Evolutionary conservation across 345 rosid genomes (phyloP).

Genomic region (Euclidium syriacum): DNA sequence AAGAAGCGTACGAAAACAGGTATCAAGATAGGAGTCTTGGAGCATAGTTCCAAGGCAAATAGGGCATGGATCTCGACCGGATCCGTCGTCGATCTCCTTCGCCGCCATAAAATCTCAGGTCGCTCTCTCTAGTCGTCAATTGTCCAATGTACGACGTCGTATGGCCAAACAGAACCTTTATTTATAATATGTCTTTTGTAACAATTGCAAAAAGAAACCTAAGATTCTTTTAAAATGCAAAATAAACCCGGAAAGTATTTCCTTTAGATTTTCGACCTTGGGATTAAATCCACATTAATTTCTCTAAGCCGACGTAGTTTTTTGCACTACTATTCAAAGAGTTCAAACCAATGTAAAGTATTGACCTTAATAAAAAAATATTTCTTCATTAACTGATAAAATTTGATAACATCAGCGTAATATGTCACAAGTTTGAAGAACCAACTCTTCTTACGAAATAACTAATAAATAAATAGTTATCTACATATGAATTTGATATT

Average conservation of each 20-base stretch:
- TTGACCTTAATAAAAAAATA: no score
- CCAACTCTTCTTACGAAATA: no score
- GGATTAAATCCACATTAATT: no score
- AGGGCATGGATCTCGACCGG: conserved; percentile 55
- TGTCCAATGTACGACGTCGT: not conserved
- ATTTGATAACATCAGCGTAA: no score
- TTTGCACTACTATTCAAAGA: no score
- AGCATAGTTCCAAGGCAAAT: conserved; percentile 61
- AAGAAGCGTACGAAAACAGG: conserved; percentile 64
- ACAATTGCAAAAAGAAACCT: not conserved
- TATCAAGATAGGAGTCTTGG: conserved; percentile 68
- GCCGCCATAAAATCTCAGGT: conserved; percentile 20
- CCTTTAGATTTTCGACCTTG: no score
- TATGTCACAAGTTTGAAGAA: no score
- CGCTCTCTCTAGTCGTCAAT: not conserved
- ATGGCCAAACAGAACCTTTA: not conserved
- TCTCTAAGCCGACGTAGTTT: no score
- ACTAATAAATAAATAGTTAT: no score
- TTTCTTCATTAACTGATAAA: no score
- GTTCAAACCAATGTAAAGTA: no score
- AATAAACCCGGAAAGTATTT: not conserved
- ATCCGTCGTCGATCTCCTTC: conserved; percentile 7
- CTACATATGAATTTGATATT: no score
- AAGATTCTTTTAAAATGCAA: not conserved
- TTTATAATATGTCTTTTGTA: not conserved